Evolutionary conservation across 148 eudicot species (phyloP), one percentile per base, ranked within the genome.

Genomic region (Pouteria glomerata): DNA sequence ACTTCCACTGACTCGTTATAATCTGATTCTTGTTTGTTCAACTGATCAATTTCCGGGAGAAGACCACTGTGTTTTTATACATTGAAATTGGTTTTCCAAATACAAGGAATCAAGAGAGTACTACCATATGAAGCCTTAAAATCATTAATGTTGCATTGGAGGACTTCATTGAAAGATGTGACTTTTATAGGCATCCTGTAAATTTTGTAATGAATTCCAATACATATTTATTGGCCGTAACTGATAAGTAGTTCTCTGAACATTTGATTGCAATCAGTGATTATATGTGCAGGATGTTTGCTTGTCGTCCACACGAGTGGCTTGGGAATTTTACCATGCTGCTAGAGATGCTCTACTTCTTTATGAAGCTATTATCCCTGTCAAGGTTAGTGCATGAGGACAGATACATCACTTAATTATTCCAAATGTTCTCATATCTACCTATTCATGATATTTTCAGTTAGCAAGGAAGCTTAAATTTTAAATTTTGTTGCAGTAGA

Each of bases 321-420:
- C 90, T 21, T 70, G 87, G 84, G 94, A 92, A 70, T 92, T 92
- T 74, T 95, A 91, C 81, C 79, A 92, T 75, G 91, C 97, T 75
- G 94, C 92, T 67, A 87, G 99, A 80, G 93, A 95, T 82, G 90
- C 85, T 55, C 73, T 95, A 73, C 85, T 86, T 68, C 92, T 95
- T 66, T 95, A 92, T 75, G 96, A 90, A 83, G 97, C 94, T 68
- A 78, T 89, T 51, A 73, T 95, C 75, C 96, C 96, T 18, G 87
- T 89, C 77, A 95, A 91, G 97, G 98, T 95, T 78, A 77, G 88
- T 84, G 60, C n/a, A 42, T 33, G 56, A 55, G 19, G 39, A 57
- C 37, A 50, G 42, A 62, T 21, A 26, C 50, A 31, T 57, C 1
- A 21, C 18, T 50, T 19, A 26, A 67, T 48, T 57, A 29, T 42